Evolutionary conservation across 345 rosid species (phyloP), one percentile per base, ranked within the genome.

Genomic region (Euphorbia peplus): DNA sequence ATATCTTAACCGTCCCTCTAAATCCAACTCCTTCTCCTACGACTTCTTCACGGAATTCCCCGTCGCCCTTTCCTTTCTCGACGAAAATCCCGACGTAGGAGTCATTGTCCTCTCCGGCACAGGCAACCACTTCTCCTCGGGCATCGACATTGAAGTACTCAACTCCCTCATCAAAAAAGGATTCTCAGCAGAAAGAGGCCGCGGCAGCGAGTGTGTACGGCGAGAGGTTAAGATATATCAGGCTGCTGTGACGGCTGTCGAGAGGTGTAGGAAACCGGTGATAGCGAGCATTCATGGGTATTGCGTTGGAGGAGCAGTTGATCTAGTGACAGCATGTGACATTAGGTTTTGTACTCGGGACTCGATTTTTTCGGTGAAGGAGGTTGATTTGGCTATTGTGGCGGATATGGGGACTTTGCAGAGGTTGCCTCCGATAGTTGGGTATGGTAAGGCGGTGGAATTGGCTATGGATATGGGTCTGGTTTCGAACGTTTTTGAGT

Each of bases 361-460:
- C 35, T 83, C 91, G 1, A 83, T 86, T 44, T 91, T 93, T 77
- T 73, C 89, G 0, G 90, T 89, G 37, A 91, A 89, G 74, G 98
- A 93, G 80, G 81, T 0, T 69, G 93, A 35, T 74, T 67, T 24
- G 95, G 97, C 82, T 8, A 80, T 93, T 41, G 83, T 86, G 10
- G 96, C 95, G 8, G 98, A 91, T 79, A 80, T 91, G 4, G 97
- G 98, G 22, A 85, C 96, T 19, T 79, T 93, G 0, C 96, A 93
- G 86, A 72, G 98, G 63, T 50, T 93, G 22, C 97, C 97, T 8
- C 60, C 69, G 19, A 89, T 91, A 8, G 88, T 93, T 8, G 97
- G 95, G 46, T 74, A 68, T 22, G 96, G 92, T 0, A 79, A 78
- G 21, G 87, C 97, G 13, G 76, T 89, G 87, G 97, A 88, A 12